Evolutionary conservation across 805 yeast species (phyloP).

Genomic region (Spathaspora gorwiae): DNA sequence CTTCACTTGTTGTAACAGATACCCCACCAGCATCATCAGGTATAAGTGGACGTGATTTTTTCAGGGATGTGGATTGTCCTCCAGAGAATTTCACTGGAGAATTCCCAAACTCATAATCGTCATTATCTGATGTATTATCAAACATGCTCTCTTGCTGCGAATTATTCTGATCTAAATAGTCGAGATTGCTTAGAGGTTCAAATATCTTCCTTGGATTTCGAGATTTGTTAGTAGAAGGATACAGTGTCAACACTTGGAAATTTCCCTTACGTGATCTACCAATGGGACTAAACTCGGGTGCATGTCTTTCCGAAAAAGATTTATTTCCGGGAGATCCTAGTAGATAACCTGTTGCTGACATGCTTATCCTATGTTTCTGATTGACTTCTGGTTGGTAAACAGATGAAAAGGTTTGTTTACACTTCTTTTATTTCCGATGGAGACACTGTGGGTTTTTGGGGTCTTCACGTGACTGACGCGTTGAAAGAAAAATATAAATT

Average conservation of each 20-base stretch:
- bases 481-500: too few species aligned
- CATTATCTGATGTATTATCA: not conserved
- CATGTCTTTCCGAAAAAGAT: too few species aligned
- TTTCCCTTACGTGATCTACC: not conserved
- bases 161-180: not conserved
- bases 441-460: too few species aligned
- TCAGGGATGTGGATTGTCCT: not conserved
- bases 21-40: conserved; percentile 2
- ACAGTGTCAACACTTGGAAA: not conserved
- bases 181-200: not conserved
- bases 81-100: not conserved
- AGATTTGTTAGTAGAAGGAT: not conserved
- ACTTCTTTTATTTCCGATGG: too few species aligned
- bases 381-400: too few species aligned
- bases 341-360: too few species aligned
- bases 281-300: not conserved
- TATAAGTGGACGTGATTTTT: not conserved
- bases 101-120: not conserved
- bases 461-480: too few species aligned
- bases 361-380: too few species aligned
- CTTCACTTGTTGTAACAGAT: conserved; percentile 9
- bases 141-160: not conserved
- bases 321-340: too few species aligned
- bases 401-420: too few species aligned
- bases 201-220: not conserved